Conservation (phyloP, 2,329 filamentous ascomycete species). For the Fusarium citri region DNA sequence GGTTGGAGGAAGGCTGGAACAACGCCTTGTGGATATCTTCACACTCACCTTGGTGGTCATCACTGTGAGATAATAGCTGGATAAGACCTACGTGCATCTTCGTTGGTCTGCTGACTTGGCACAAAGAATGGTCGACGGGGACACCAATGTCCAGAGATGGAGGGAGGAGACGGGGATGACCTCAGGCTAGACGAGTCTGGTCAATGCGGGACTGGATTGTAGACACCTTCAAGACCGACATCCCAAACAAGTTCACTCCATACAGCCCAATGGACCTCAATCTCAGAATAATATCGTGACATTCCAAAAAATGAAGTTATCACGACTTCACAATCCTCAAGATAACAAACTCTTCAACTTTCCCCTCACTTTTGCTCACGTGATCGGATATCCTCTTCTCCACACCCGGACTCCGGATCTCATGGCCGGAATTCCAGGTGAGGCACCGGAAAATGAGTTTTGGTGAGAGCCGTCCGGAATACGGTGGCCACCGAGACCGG, state of each 20-base stretch:
- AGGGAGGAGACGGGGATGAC: background rate
- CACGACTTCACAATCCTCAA: constrained; percentile 1
- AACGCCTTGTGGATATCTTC: constrained; percentile 25
- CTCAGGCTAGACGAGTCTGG: constrained; percentile 1
- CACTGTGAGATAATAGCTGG: constrained; percentile 9
- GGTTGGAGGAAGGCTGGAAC: constrained; percentile 24
- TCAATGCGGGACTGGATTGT: background rate
- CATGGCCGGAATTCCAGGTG: constrained; percentile 34
- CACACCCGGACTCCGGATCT: constrained; percentile 27
- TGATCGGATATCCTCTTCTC: constrained; percentile 25
- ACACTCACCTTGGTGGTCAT: constrained; percentile 1
- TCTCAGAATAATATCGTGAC: background rate
- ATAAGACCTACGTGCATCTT: background rate
- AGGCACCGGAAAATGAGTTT: constrained; percentile 26
- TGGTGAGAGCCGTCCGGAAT: constrained; percentile 29
- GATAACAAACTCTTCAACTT: background rate
- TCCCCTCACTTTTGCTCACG: constrained; percentile 6
- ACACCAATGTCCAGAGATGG: background rate
- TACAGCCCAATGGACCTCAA: background rate
- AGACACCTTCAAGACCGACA: background rate
- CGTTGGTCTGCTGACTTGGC: constrained; percentile 11
- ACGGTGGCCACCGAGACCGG: constrained; percentile 35
- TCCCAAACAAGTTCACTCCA: background rate
- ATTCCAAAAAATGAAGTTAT: constrained; percentile 9
- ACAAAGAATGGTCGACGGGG: background rate